Evolutionary conservation across 495 filamentous ascomycete genomes (phyloP), one percentile per base, ranked within the genome.

Genomic region (Daldinia loculata): DNA sequence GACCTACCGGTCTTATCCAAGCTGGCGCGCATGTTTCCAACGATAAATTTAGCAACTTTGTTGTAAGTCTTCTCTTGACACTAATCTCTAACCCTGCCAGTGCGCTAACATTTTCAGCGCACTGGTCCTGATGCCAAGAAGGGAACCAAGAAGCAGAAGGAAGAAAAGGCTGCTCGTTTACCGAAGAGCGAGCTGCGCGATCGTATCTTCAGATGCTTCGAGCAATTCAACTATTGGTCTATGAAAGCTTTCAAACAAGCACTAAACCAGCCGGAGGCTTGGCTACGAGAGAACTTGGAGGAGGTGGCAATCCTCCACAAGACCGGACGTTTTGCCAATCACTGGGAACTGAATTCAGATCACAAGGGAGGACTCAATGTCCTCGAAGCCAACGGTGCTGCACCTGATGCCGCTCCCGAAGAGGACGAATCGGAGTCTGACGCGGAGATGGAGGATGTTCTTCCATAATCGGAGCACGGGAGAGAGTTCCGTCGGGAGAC

Each of bases 201-300:
- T 77, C 82, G 82, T 45, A 89, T 99, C 64, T 93, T 93, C 82
- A 77, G 83, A 15, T 91, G 89, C 75, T 99, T 98, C 87, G 86
- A 89, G 34, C 79, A 89, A 57, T 97, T 91, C 83, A 87, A 87
- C 59, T 98, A 94, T 80, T 98, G 95, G 95, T 86, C 91, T 17
- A 90, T 98, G 83, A 94, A 91, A 73, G 86, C 88, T 0, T 86
- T 99, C 70, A 91, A 92, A 66, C 81, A 85, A 22, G 79, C 82
- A 67, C 85, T 94, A 34, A 83, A 87, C 56, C 95, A 99, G 81
- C 95, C 95, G 0, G 95, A 99, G 76, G 90, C 91, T 4, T 99
- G 93, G 77, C 88, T 99, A 55, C 93, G 93, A 66, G 87, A 96
- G 78, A 90, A 88, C 1, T 78, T 99, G 66, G 91, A 93, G 63